Evolutionary conservation across 495 filamentous ascomycete genomes (phyloP).

Genomic region (Talaromyces stipitatus): DNA sequence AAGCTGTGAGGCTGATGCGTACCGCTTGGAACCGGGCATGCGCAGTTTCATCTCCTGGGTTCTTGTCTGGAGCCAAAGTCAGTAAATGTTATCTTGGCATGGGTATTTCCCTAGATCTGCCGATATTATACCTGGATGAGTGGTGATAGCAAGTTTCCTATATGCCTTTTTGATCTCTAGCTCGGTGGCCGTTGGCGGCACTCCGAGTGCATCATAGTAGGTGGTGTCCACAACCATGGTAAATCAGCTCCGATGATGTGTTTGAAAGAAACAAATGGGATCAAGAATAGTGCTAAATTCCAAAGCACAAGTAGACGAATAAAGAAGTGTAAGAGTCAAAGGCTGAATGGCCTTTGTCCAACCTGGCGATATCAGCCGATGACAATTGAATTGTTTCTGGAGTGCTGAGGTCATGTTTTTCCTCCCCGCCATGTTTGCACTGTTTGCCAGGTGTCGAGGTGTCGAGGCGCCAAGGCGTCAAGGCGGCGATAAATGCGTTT

Average conservation of each 20-base stretch:
- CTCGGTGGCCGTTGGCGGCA: conserved; percentile 80
- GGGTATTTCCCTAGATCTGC: background rate
- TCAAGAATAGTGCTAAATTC: conserved; percentile 3
- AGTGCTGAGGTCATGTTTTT: conserved; percentile 1
- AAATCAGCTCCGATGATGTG: conserved; percentile 4
- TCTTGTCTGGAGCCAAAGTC: conserved; percentile 64
- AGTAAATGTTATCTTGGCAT: background rate
- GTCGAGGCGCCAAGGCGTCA: background rate
- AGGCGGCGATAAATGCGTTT: background rate
- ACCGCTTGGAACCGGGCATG: conserved; percentile 86
- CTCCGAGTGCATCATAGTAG: conserved; percentile 88
- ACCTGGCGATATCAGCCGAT: no score
- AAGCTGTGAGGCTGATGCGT: conserved; percentile 14
- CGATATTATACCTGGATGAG: conserved; percentile 51
- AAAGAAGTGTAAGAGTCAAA: background rate
- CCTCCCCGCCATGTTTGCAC: conserved; percentile 7
- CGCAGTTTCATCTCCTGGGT: conserved; percentile 92
- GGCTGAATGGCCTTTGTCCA: background rate
- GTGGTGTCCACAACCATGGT: conserved; percentile 77
- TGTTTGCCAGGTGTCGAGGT: background rate
- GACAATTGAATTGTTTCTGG: background rate
- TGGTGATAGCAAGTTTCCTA: conserved; percentile 81
- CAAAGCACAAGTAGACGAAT: background rate
- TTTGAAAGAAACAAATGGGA: conserved; percentile 1
- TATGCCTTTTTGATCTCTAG: conserved; percentile 99